These are phyloP conservation scores for Veloboletus limbatus DNA, from an alignment of 1,284 basidiomycete species.

Conservation along the genomic window DNA sequence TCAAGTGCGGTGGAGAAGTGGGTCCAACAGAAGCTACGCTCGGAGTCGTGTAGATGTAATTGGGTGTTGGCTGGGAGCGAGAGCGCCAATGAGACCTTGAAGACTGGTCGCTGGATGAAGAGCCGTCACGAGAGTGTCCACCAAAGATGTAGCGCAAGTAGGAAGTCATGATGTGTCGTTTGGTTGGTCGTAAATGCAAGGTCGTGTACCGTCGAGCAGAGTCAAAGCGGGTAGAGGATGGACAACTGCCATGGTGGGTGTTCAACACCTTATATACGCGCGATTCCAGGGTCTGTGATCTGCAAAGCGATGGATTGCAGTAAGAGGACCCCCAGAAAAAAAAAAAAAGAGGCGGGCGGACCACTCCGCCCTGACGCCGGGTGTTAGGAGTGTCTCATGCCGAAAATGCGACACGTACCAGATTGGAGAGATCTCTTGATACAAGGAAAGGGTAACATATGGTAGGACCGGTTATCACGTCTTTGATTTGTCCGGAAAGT, in stretches of 20 bases:
- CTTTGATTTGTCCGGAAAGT: conserved; percentile 31
- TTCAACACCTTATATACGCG: conserved; percentile 26
- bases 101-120: conserved; percentile 24
- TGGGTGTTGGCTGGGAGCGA: conserved; percentile 29
- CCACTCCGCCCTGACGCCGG: conserved; percentile 13
- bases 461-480: conserved; percentile 32
- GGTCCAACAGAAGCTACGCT: conserved; percentile 19
- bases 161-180: conserved; percentile 28
- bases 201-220: conserved; percentile 19
- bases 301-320: conserved; percentile 27
- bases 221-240: conserved; percentile 10
- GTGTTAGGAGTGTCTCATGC: conserved; percentile 20
- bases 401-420: conserved; percentile 16
- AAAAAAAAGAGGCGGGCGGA: conserved; percentile 19
- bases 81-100: conserved; percentile 32
- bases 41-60: conserved; percentile 30
- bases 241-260: neutral
- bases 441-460: conserved; percentile 5
- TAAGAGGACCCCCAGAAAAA: conserved; percentile 37
- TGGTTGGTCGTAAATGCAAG: conserved; percentile 15
- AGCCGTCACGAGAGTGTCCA: conserved; percentile 27
- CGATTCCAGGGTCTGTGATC: conserved; percentile 24
- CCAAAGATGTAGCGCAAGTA: conserved; percentile 36
- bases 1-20: conserved; percentile 29
- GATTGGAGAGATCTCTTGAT: conserved; percentile 18